phyloP scores from a whole-genome alignment of 345 rosid species.

The Melaleuca alternifolia region DNA sequence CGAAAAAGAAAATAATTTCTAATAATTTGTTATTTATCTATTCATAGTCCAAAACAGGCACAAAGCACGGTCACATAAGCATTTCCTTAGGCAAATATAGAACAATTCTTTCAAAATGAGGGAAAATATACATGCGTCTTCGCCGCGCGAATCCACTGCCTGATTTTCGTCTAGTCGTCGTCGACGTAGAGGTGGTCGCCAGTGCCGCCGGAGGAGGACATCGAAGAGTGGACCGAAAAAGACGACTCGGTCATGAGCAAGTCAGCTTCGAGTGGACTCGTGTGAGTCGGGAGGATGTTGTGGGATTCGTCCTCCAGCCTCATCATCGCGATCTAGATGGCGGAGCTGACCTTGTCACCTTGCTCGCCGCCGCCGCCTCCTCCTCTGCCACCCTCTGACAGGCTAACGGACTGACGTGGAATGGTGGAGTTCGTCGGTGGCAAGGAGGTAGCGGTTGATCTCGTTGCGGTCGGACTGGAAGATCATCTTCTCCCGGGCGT shows the following conservation, averaged over 20 bases:
- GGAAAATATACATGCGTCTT: no score
- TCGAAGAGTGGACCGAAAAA: slow-evolving; percentile 27
- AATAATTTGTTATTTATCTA: no score
- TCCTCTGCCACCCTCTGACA: slow-evolving; percentile 11
- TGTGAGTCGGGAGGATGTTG: slow-evolving; percentile 51
- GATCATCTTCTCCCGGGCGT: no score
- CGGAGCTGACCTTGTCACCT: slow-evolving; percentile 33
- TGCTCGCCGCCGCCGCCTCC: background rate
- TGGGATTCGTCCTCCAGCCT: slow-evolving; percentile 94
- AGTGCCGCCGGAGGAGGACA: background rate
- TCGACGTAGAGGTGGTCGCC: background rate
- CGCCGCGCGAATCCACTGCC: slow-evolving; percentile 87
- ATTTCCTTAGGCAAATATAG: no score
- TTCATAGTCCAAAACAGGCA: no score
- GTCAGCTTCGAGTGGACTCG: slow-evolving; percentile 57
- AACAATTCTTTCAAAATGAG: no score
- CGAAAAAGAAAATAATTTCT: no score
- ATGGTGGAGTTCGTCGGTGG: slow-evolving; percentile 85
- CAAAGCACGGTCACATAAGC: no score
- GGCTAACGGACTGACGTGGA: slow-evolving; percentile 30
- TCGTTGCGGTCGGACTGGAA: slow-evolving; percentile 66
- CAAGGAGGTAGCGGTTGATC: slow-evolving; percentile 68
- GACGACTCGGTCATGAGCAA: no score
- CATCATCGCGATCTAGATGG: slow-evolving; percentile 97
- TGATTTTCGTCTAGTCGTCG: slow-evolving; percentile 49